phyloP scores from a whole-genome alignment of 169 alveolate species.

The Plasmodium berghei region DNA sequence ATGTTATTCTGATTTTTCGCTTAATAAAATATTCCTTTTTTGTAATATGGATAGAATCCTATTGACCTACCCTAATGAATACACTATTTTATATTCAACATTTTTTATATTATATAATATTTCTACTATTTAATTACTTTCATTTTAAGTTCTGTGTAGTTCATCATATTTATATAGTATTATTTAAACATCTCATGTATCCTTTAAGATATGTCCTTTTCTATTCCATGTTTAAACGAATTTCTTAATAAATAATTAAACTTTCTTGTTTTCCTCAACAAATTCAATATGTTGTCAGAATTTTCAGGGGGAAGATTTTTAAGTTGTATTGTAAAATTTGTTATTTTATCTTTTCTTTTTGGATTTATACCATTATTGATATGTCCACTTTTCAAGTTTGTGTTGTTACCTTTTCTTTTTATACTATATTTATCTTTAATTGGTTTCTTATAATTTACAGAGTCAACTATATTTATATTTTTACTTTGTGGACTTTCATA shows the following conservation, averaged over 20 bases:
- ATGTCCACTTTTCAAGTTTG: slow-evolving; percentile 8
- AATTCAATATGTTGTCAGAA: slow-evolving; percentile 28
- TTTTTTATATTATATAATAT: no score
- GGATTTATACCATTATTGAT: slow-evolving; percentile 18
- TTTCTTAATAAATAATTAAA: slow-evolving; percentile 46
- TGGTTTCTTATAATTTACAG: slow-evolving; percentile 2
- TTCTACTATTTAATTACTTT: no score
- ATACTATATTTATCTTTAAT: slow-evolving; percentile 9
- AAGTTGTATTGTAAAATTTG: slow-evolving; percentile 37
- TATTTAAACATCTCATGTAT: slow-evolving; percentile 2
- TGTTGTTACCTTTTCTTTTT: slow-evolving; percentile 9
- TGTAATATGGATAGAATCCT: no score
- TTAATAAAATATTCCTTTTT: no score
- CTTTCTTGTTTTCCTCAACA: slow-evolving; percentile 50
- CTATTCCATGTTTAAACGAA: slow-evolving; percentile 14
- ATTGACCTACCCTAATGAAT: no score
- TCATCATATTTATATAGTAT: not conserved
- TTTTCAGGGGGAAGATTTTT: slow-evolving; percentile 32
- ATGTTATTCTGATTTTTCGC: no score
- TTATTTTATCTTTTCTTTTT: slow-evolving; percentile 19
- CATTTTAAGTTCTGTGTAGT: no score
- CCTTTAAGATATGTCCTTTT: slow-evolving; percentile 16
- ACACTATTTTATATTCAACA: no score
- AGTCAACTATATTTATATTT: slow-evolving; percentile 12
- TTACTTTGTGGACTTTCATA: slow-evolving; percentile 15